Evolutionary conservation across 495 filamentous ascomycete species (phyloP).

Genomic region (Xylaria intraflava): DNA sequence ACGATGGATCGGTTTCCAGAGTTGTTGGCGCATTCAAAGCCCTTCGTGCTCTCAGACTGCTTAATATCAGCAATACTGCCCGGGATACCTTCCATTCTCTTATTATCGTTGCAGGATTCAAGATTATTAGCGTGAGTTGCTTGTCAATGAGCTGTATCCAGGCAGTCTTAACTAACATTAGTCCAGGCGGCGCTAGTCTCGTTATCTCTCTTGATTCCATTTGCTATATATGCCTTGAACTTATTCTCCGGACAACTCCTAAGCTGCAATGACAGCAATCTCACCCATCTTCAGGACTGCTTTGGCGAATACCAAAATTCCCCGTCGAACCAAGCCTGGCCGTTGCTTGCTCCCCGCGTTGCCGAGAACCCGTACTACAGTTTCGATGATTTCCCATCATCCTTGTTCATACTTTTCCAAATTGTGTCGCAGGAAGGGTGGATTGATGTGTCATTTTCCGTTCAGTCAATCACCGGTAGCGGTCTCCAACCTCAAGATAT

Average conservation of each 20-base stretch:
- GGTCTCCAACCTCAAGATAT: conserved; percentile 62
- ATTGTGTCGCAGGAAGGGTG: conserved; percentile 99
- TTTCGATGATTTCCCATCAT: conserved; percentile 90
- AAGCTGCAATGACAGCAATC: conserved; percentile 67
- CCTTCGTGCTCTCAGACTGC: conserved; percentile 80
- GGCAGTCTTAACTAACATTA: not conserved
- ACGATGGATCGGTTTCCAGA: conserved; percentile 74
- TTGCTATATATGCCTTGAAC: conserved; percentile 91
- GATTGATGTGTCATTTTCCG: conserved; percentile 81
- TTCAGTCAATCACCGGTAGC: conserved; percentile 72
- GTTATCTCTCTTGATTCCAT: conserved; percentile 87
- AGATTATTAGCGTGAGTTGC: conserved; percentile 58
- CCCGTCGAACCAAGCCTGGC: conserved; percentile 69
- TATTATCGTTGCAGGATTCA: conserved; percentile 86
- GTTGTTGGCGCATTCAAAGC: conserved; percentile 97
- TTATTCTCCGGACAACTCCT: conserved; percentile 81
- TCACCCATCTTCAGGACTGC: conserved; percentile 62
- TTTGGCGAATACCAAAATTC: conserved; percentile 71
- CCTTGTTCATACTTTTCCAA: conserved; percentile 94
- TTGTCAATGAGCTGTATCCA: not conserved
- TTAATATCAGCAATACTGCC: conserved; percentile 95
- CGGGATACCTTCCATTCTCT: conserved; percentile 95
- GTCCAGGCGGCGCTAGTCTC: conserved; percentile 79
- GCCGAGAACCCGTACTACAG: conserved; percentile 77
- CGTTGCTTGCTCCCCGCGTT: conserved; percentile 71